Evolutionary conservation across 345 rosid species (phyloP).

Genomic region (Nasturtium officinale): DNA sequence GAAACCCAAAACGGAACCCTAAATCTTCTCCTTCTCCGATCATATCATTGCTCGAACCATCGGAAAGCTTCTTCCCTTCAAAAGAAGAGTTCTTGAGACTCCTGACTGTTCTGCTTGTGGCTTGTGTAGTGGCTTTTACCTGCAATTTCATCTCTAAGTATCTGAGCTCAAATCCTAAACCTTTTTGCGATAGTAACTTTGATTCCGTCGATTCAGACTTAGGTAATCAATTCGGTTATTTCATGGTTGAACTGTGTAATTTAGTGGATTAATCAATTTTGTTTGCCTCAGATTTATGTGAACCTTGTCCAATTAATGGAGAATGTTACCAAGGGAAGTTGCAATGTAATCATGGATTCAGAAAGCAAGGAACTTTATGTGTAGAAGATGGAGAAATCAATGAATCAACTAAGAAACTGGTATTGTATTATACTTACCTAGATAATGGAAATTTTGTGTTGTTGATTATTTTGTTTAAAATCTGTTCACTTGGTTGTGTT

Average conservation of each 20-base stretch:
- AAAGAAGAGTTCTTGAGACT: slow-evolving; percentile 59
- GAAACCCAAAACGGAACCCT: slow-evolving; percentile 41
- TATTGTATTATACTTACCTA: slow-evolving; percentile 43
- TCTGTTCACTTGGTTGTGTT: slow-evolving; percentile 14
- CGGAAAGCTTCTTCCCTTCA: slow-evolving; percentile 68
- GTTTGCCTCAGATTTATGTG: slow-evolving; percentile 61
- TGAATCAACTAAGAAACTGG: slow-evolving; percentile 78
- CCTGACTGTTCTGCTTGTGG: slow-evolving; percentile 57
- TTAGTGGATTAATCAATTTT: neutral
- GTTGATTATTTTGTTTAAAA: too few species aligned
- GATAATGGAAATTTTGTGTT: too few species aligned
- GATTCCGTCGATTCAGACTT: slow-evolving; percentile 49
- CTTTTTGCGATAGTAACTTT: slow-evolving; percentile 61
- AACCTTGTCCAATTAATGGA: slow-evolving; percentile 75
- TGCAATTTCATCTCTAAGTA: slow-evolving; percentile 55
- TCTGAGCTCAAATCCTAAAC: slow-evolving; percentile 48
- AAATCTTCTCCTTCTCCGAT: slow-evolving; percentile 37
- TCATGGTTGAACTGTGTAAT: neutral
- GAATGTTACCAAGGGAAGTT: slow-evolving; percentile 67
- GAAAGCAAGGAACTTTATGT: slow-evolving; percentile 59
- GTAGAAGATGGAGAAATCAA: slow-evolving; percentile 80
- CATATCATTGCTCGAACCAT: slow-evolving; percentile 58
- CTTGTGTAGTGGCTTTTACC: slow-evolving; percentile 64
- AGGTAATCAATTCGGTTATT: slow-evolving; percentile 40
- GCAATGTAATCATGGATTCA: slow-evolving; percentile 70